These are phyloP conservation scores for Piloderma croceum DNA, from an alignment of 768 basidiomycete genomes.

Conservation along the genomic window DNA sequence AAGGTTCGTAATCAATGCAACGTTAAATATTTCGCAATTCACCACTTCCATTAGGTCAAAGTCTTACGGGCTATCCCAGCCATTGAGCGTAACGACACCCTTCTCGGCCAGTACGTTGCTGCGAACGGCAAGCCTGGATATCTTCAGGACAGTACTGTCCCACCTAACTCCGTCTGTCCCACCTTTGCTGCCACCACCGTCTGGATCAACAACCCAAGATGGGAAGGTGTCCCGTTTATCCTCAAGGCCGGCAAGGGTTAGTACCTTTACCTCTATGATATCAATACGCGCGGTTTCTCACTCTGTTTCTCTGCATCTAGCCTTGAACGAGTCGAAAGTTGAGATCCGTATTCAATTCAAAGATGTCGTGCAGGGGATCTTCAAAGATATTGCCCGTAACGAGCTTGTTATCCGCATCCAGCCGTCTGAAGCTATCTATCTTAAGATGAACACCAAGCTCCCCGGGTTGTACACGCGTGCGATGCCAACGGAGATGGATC, in stretches of 20 bases:
- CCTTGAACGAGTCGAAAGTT: conserved; percentile 97
- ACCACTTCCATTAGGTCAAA: conserved; percentile 66
- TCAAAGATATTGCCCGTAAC: conserved; percentile 93
- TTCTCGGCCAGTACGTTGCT: conserved; percentile 90
- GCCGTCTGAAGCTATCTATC: conserved; percentile 92
- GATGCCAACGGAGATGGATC: conserved; percentile 94
- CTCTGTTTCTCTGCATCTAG: conserved; percentile 33
- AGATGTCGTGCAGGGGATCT: conserved; percentile 94
- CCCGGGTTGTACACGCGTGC: conserved; percentile 88
- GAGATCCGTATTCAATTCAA: conserved; percentile 98
- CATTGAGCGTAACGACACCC: conserved; percentile 67
- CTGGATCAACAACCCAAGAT: conserved; percentile 91
- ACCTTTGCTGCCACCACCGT: conserved; percentile 90
- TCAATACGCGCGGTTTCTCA: neutral
- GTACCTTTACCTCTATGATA: conserved; percentile 14
- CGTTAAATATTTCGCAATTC: conserved; percentile 13
- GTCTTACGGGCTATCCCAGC: conserved; percentile 88
- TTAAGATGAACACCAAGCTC: conserved; percentile 94
- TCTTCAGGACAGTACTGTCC: conserved; percentile 93
- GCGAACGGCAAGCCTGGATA: conserved; percentile 97
- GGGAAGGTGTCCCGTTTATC: conserved; percentile 99
- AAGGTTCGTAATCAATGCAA: conserved; percentile 52
- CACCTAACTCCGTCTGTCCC: conserved; percentile 86
- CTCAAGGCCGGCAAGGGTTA: conserved; percentile 96
- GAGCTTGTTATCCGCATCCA: conserved; percentile 98